Evolutionary conservation across 345 rosid genomes (phyloP).

Genomic region (Eucalyptus polyanthemos): DNA sequence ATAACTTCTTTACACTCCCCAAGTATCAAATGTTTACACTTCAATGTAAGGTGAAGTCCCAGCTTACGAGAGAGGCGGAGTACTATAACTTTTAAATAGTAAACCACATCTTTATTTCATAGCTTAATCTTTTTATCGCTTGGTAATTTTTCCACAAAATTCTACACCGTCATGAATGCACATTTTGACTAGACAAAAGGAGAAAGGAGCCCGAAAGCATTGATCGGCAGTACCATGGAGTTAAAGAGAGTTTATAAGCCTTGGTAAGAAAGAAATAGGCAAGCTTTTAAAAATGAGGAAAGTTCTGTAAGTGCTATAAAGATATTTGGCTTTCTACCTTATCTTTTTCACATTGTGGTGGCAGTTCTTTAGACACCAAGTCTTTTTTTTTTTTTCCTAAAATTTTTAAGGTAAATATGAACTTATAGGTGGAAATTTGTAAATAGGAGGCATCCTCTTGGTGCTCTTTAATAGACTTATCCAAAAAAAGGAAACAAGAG

Average conservation of each 20-base stretch:
- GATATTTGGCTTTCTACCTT: too few relatives aligned
- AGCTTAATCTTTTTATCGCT: background rate
- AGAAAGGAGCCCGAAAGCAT: background rate
- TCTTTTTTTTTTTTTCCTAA: background rate
- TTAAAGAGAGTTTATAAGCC: background rate
- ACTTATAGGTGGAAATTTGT: background rate
- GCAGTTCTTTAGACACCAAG: background rate
- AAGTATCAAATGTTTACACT: background rate
- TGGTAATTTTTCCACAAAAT: background rate
- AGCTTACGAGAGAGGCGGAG: background rate
- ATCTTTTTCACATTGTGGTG: background rate
- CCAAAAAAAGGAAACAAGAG: background rate
- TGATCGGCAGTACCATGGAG: background rate
- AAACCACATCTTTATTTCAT: background rate
- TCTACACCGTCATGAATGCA: background rate
- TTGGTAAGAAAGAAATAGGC: background rate
- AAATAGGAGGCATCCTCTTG: background rate
- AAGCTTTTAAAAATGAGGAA: background rate
- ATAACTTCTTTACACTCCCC: too few relatives aligned
- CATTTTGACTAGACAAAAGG: background rate
- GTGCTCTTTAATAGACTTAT: too few relatives aligned
- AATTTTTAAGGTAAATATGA: background rate
- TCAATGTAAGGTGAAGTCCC: background rate
- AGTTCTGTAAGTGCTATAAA: background rate
- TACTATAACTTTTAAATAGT: background rate